Evolutionary conservation across 179 eudicot genomes (phyloP).

Genomic region (Corrigiola litoralis): DNA sequence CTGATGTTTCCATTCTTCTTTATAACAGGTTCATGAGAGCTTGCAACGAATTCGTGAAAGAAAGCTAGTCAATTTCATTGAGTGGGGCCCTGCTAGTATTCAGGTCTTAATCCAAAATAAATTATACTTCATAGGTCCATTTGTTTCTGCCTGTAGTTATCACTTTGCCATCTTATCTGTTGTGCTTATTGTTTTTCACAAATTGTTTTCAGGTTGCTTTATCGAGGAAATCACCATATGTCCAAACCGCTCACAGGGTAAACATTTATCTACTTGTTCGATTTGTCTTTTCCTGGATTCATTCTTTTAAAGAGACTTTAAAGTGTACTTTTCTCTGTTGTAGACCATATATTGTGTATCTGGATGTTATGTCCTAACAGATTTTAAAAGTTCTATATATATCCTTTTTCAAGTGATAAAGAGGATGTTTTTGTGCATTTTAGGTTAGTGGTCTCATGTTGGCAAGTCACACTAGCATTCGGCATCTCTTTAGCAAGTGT

Average conservation of each 20-base stretch:
- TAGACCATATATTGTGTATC: not conserved
- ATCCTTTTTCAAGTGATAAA: not conserved
- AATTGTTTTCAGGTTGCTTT: constrained; percentile 84
- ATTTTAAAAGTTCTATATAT: constrained; percentile 9
- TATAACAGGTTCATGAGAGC: constrained; percentile 91
- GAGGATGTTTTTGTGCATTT: constrained; percentile 9
- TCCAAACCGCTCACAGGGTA: constrained; percentile 96
- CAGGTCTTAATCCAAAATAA: constrained; percentile 43
- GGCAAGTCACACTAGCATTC: constrained; percentile 94
- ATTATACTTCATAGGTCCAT: not conserved
- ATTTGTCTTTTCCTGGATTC: not conserved
- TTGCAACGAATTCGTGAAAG: constrained; percentile 98
- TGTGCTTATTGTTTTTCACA: not conserved
- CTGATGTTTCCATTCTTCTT: constrained; percentile 11
- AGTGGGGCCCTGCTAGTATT: constrained; percentile 99
- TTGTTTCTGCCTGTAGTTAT: not conserved
- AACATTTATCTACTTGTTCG: constrained; percentile 11
- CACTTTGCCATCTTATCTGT: not conserved
- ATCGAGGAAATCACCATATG: constrained; percentile 96
- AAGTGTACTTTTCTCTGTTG: not conserved
- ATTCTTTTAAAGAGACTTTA: not conserved
- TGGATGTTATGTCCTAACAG: too few species aligned
- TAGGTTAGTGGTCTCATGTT: constrained; percentile 98
- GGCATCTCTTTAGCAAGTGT: constrained; percentile 89
- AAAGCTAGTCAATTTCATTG: constrained; percentile 95